Base-by-base conservation (phyloP, 352 stramenopile genomes). In the Phytopythium vexans region DNA sequence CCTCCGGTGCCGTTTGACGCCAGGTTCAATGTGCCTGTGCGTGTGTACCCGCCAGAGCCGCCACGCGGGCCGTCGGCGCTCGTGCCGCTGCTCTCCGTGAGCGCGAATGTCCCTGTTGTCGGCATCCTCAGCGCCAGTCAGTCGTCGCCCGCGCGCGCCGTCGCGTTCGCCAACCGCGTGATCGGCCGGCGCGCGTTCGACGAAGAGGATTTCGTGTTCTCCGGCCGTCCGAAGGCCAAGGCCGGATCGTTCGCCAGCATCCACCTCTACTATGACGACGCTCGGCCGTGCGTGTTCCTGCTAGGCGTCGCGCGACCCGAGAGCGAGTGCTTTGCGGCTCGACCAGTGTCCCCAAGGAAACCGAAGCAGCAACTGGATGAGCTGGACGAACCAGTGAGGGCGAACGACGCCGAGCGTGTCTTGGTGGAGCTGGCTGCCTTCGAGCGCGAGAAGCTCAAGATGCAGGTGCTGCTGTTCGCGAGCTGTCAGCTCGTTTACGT, bases 401-500 rank as follows among this genome's bases (percentile, higher is more conserved):
- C 27, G 2, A 27, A 41, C 6, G 43, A 52, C 0, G 56, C 58
- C 4, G 34, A 45, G 15, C 12, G 16, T 15, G 11, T 40, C 6
- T 39, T 36, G 6, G 15, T 10, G 1, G 63, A 63, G 21, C 15
- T 77, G 15, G 55, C 56, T 0, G 46, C 34, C 31, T 77, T 75
- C 48, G 64, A 85, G 34, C 59, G 53, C 31, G 74, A 88, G 58
- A 74, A 66, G 36, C 65, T 80, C 46, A 88, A 85, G 55, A 73
- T 92, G 68, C 68, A 88, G 61, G 69, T 85, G 37, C 52, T 92
- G 27, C 54, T 92, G 36, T 71, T 84, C 60, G 58, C 71, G 33
- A 81, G 68, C 41, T 87, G 74, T 58, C 70, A 87, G 50, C 34
- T 88, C 43, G 37, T 92, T 35, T 77, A 89, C 49, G 53, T 84